Base-by-base conservation (phyloP, 768 basidiomycete genomes). In the Psilocybe cyanescens region DNA sequence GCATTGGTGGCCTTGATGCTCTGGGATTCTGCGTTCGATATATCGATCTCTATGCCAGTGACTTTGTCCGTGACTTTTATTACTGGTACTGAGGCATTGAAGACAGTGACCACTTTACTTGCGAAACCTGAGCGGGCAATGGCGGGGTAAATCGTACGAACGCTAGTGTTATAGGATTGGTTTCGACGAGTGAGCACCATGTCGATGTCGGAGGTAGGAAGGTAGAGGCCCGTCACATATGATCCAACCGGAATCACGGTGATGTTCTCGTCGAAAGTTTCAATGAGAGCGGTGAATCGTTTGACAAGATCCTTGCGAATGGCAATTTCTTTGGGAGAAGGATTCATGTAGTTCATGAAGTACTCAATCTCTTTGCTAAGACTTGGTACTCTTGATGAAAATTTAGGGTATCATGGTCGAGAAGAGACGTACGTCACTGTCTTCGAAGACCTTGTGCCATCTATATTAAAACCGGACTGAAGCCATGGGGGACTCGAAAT, bases 121-220 rank as follows among this genome's bases (percentile, higher is more conserved):
- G 70, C 59, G 53, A 72, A 72, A 3, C 58, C 62, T 11, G 68
- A 65, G 24, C 48, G 6, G 9, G 57, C 11, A 17, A 69, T 50
- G 7, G 41, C 39, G 19, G 14, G 3, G 12, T 17, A 64, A 46
- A 57, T 54, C 14, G 7, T 12, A 30, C 24, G 4, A 9, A 50
- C 17, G 35, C 16, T 35, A n/a, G 31, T 24, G 24, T 1, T 28
- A 30, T 29, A 28, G 47, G 24, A 17, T 45, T 52, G 28, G 24
- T 8, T 17, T 45, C 14, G 17, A 61, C 56, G 16, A 62, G 59
- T 44, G 47, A 70, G 61, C 16, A 69, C 68, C 69, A 72, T 71
- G 50, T 72, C 70, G 58, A 72, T 68, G 58, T 71, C 71, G 31
- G 71, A 72, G 1, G 65, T 71, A 2, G 71, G 71, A 19, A 68